These are phyloP conservation scores for Telopea speciosissima DNA, from an alignment of 177 flowering plant species.

Conservation along the genomic window DNA sequence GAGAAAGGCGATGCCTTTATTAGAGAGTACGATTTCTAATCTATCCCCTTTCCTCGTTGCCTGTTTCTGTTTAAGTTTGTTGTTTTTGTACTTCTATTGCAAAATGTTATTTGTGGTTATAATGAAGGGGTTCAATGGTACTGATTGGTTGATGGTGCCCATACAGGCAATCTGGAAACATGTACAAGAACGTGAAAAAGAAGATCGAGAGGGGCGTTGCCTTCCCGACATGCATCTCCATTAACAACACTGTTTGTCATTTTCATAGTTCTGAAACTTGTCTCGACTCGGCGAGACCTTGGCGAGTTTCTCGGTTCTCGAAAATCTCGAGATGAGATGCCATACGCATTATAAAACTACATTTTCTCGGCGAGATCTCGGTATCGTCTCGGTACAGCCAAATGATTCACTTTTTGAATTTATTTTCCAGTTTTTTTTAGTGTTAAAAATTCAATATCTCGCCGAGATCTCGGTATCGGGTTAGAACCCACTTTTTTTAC, in stretches of 20 bases:
- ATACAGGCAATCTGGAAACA: constrained; percentile 67
- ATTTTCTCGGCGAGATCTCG: too few relatives aligned
- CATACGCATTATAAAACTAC: too few relatives aligned
- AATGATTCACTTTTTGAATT: too few relatives aligned
- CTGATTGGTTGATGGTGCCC: neutral
- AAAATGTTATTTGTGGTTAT: neutral
- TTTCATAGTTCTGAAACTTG: too few relatives aligned
- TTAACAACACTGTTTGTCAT: constrained; percentile 85
- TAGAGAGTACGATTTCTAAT: constrained; percentile 53
- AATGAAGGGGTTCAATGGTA: neutral
- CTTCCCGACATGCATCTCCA: constrained; percentile 90
- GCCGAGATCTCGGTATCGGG: too few relatives aligned
- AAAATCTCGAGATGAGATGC: too few relatives aligned
- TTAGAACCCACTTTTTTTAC: too few relatives aligned
- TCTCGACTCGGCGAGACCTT: too few relatives aligned
- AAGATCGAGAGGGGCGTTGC: constrained; percentile 95
- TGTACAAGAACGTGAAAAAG: constrained; percentile 93
- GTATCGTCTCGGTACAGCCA: too few relatives aligned
- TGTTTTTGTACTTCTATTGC: neutral
- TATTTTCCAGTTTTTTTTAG: too few relatives aligned
- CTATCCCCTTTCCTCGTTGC: neutral
- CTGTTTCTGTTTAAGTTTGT: neutral
- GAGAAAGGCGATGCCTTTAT: constrained; percentile 85
- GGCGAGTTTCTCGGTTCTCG: too few relatives aligned
- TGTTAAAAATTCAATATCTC: too few relatives aligned